A percentile compares a stretch with the other conserved stretches of the same genome.
phyloP scores from a whole-genome alignment of 1,139 yeast species.

The Nadsonia starkeyi-henricii region DNA sequence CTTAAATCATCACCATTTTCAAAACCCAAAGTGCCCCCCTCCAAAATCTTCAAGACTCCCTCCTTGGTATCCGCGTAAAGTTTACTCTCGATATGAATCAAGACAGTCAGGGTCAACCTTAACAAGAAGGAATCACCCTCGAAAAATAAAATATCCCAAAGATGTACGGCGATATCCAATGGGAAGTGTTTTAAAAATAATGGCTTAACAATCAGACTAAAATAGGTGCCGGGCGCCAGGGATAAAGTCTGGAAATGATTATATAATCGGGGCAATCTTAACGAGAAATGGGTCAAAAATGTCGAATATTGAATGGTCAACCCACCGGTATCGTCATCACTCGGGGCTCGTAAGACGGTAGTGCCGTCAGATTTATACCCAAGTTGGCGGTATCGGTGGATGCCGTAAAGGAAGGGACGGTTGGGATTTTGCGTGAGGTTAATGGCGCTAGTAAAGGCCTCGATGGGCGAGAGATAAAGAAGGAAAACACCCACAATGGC shows the following conservation, averaged over 20 bases:
- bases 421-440: constrained; percentile 19
- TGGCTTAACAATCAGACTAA: constrained; percentile 26
- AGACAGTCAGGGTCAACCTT: constrained; percentile 35
- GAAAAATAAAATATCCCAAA: constrained; percentile 46
- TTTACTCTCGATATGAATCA: constrained; percentile 36
- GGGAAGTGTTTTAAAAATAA: constrained; percentile 27
- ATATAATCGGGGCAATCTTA: constrained; percentile 32
- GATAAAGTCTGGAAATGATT: constrained; percentile 35
- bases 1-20: too few relatives aligned
- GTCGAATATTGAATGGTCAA: constrained; percentile 23
- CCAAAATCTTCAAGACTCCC: too few relatives aligned
- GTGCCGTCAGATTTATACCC: too few relatives aligned
- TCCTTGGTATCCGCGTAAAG: constrained; percentile 26
- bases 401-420: constrained; percentile 17
- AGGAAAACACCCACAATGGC: constrained; percentile 32
- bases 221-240: constrained; percentile 25
- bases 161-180: constrained; percentile 26
- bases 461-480: constrained; percentile 25
- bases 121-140: constrained; percentile 43
- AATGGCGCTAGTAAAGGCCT: constrained; percentile 34
- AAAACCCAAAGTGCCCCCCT: too few relatives aligned
- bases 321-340: constrained; percentile 20
- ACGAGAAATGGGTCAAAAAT: constrained; percentile 34
- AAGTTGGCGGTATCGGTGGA: constrained; percentile 23
- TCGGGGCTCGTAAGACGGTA: too few relatives aligned